Evolutionary conservation across 495 filamentous ascomycete species (phyloP).

Genomic region (Talaromyces thailandensis): DNA sequence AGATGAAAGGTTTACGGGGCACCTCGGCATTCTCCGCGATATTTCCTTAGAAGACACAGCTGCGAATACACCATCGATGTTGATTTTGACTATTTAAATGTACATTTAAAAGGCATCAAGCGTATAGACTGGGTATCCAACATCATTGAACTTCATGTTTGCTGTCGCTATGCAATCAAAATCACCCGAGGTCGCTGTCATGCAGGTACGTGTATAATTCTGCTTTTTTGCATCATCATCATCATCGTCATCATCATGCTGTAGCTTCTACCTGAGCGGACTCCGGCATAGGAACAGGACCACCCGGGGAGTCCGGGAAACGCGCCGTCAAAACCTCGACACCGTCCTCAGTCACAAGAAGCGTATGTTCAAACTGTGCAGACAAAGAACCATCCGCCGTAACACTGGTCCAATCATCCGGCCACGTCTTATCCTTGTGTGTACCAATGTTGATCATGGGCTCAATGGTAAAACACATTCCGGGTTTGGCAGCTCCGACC

Average conservation of each 20-base stretch:
- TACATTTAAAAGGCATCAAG: too few relatives aligned
- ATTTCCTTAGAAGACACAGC: background rate
- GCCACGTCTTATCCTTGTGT: conserved; percentile 76
- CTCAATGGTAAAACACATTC: conserved; percentile 92
- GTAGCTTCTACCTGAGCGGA: background rate
- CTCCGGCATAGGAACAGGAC: conserved; percentile 62
- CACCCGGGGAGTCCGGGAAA: conserved; percentile 72
- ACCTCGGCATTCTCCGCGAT: background rate
- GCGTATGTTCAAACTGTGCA: conserved; percentile 90
- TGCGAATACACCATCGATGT: background rate
- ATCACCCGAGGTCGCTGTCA: background rate
- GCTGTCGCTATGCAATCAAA: conserved; percentile 3
- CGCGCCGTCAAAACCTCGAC: conserved; percentile 91
- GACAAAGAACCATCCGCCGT: conserved; percentile 75
- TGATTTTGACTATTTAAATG: too few relatives aligned
- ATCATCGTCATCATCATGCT: background rate
- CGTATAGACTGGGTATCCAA: background rate
- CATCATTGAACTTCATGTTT: background rate
- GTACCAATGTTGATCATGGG: conserved; percentile 84
- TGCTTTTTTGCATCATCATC: background rate
- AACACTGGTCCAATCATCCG: conserved; percentile 83
- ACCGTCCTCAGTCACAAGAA: conserved; percentile 86
- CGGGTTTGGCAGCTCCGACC: conserved; percentile 72
- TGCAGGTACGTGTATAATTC: background rate
- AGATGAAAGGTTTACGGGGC: background rate